A percentile compares a stretch with the other conserved stretches of the same genome.
phyloP scores from a whole-genome alignment of 805 yeast species.

The Lipomyces anomalus region DNA sequence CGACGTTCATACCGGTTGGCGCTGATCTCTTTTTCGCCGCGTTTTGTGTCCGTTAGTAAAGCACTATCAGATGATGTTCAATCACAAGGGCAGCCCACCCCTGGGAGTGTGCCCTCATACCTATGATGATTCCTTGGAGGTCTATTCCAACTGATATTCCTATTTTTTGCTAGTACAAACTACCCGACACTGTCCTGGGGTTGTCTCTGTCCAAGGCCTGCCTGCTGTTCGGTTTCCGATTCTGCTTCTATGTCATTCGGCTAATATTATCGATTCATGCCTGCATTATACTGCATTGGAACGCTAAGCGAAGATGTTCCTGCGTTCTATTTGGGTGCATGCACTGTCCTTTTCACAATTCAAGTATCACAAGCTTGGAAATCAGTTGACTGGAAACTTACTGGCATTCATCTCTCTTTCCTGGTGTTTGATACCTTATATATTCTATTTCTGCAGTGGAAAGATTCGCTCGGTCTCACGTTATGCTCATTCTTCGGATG shows the following conservation, averaged over 20 bases:
- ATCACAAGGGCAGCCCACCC: slow-evolving; percentile 46
- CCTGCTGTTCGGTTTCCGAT: slow-evolving; percentile 40
- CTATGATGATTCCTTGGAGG: slow-evolving; percentile 54
- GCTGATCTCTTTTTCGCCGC: slow-evolving; percentile 69
- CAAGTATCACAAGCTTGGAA: slow-evolving; percentile 51
- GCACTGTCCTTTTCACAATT: slow-evolving; percentile 54
- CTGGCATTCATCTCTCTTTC: slow-evolving; percentile 46
- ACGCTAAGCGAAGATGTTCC: slow-evolving; percentile 70
- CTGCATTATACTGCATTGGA: slow-evolving; percentile 63
- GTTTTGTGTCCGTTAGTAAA: slow-evolving; percentile 29
- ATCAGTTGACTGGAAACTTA: slow-evolving; percentile 53
- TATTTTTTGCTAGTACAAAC: slow-evolving; percentile 57
- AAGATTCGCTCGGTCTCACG: slow-evolving; percentile 46
- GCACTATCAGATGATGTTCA: slow-evolving; percentile 30
- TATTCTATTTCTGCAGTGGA: slow-evolving; percentile 48
- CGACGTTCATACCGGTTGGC: slow-evolving; percentile 61
- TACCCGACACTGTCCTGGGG: slow-evolving; percentile 47
- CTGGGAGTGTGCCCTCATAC: slow-evolving; percentile 55
- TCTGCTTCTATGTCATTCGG: slow-evolving; percentile 51
- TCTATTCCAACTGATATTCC: slow-evolving; percentile 50
- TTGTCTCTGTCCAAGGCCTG: slow-evolving; percentile 45
- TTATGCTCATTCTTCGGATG: slow-evolving; percentile 55
- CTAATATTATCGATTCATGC: slow-evolving; percentile 44
- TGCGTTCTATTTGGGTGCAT: slow-evolving; percentile 51
- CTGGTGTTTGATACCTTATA: slow-evolving; percentile 51